Percentiles rank a stretch among this genome's conserved stretches.
Conservation (phyloP, 768 basidiomycete genomes). For the Trametes elegans region DNA sequence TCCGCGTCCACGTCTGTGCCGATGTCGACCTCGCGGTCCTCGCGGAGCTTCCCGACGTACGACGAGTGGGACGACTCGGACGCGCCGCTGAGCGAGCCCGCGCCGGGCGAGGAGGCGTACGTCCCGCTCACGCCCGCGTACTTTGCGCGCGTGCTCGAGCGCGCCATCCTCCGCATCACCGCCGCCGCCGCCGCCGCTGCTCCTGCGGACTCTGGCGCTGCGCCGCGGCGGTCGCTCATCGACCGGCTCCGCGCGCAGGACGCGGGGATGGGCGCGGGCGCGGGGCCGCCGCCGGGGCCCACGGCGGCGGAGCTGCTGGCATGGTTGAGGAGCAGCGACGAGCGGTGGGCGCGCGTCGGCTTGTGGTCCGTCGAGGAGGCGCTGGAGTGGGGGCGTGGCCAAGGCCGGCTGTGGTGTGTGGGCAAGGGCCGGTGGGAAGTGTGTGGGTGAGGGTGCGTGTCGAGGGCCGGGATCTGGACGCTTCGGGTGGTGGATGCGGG, state of each 20-base stretch:
- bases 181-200: conserved; percentile 24
- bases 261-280: background rate
- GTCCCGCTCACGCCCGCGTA: conserved; percentile 54
- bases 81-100: conserved; percentile 59
- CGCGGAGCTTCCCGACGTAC: conserved; percentile 1
- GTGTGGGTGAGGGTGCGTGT: conserved; percentile 17
- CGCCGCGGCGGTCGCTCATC: conserved; percentile 12
- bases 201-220: background rate
- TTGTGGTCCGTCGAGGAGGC: conserved; percentile 65
- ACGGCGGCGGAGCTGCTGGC: conserved; percentile 47
- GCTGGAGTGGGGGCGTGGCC: conserved; percentile 43
- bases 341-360: conserved; percentile 63
- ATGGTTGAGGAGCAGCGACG: conserved; percentile 50
- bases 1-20: background rate
- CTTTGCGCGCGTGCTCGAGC: conserved; percentile 47
- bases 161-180: conserved; percentile 41
- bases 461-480: background rate
- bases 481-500: background rate
- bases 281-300: conserved; percentile 26
- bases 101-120: conserved; percentile 62
- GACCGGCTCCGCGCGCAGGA: conserved; percentile 19
- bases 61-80: conserved; percentile 38
- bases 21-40: conserved; percentile 17
- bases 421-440: conserved; percentile 37
- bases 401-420: conserved; percentile 33